Base-by-base conservation (phyloP, 176 grass and related monocot genomes). In the Echinochloa phyllopogon region DNA sequence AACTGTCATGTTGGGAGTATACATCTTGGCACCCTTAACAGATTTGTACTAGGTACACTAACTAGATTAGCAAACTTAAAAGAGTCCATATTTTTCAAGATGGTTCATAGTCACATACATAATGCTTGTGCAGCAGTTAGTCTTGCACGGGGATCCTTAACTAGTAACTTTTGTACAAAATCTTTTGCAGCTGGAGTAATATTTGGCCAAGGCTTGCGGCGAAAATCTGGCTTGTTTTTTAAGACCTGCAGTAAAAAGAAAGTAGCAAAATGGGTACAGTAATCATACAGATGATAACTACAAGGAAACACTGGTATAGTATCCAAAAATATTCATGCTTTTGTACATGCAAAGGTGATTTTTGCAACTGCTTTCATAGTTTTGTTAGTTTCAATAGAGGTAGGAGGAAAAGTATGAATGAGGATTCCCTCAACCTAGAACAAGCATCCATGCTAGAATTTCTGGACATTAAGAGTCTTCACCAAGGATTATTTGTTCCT, bases 81-180 rank as follows among this genome's bases (percentile, higher is more conserved):
- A 60, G 10, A 60, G 67, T 62, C 70, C 1, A 62, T 25, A 76
- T 71, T 25, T 67, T 58, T 18, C 5, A 43, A 52, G n/a, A 75
- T 81, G 36, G 47, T 15, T 62, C 82, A 89, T 91, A 91, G 62
- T 76, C 51, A 77, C 90, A 89, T 98, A 98, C 95, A 98, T 82
- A 98, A 89, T 42, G 95, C 95, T 70, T 98, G 95, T 80, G 95
- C 95, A 86, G 93, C 93, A 75, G 93, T 98, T 81, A 98, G 55
- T 92, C 95, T 98, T 79, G 91, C 87, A 63, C 89, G 90, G 75
- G 95, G 93, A 90, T 98, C 93, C 89, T 98, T 98, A 75, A 98
- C 91, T 69, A 98, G 85, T 88, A 98, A 91, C 83, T 93, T 98
- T 23, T 95, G 89, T 86, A 95, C 91, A 90, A 98, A 98, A 92